Evolutionary conservation across 805 yeast species (phyloP).

Genomic region (Cyberlindnera euphorbiae): DNA sequence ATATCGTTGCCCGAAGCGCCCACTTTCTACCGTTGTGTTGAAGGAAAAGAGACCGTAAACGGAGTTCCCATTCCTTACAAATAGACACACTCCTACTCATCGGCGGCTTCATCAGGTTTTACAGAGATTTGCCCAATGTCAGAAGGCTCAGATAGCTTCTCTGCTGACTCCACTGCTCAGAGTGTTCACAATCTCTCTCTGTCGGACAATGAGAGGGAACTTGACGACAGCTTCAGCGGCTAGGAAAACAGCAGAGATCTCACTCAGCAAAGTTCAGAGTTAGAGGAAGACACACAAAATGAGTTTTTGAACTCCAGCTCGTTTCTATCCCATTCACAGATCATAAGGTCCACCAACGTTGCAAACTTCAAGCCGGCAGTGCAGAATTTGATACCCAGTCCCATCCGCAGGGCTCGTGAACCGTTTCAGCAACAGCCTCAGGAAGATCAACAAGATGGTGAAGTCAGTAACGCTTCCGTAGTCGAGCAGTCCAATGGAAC

Average conservation of each 20-base stretch:
- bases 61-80: too few relatives aligned
- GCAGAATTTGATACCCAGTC: conserved; percentile 13
- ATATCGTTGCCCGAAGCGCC: too few relatives aligned
- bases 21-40: too few relatives aligned
- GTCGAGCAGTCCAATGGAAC: background rate
- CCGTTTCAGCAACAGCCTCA: background rate
- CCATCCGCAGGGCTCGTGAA: conserved; percentile 16
- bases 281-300: conserved; percentile 8
- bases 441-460: background rate
- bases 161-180: too few relatives aligned
- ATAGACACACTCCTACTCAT: too few relatives aligned
- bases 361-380: conserved; percentile 11
- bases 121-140: too few relatives aligned
- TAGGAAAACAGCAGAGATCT: conserved; percentile 1
- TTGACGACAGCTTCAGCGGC: conserved; percentile 1
- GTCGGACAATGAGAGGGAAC: too few relatives aligned
- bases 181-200: too few relatives aligned
- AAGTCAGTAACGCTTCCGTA: background rate
- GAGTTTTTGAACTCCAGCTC: conserved; percentile 26
- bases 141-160: too few relatives aligned
- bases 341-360: conserved; percentile 21
- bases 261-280: background rate
- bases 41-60: too few relatives aligned
- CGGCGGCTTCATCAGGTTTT: too few relatives aligned
- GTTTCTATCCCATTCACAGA: conserved; percentile 24